Evolutionary conservation across 2,329 filamentous ascomycete genomes (phyloP).

Genomic region (Diaporthe vaccinii): DNA sequence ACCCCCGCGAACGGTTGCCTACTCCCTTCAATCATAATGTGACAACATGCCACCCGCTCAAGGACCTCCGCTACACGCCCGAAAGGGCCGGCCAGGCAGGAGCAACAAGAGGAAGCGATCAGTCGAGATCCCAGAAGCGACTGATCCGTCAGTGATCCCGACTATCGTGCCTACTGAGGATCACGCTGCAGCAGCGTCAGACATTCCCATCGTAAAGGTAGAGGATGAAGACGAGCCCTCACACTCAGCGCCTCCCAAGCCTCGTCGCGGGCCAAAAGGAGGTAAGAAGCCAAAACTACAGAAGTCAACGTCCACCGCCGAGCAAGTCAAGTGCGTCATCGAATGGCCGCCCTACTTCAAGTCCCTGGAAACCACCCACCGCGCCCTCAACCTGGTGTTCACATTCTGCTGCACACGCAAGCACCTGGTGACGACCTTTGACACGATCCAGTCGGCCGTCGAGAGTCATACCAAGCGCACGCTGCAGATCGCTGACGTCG

Average conservation of each 20-base stretch:
- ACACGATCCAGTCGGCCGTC: slow-evolving; percentile 87
- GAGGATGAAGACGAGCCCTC: slow-evolving; percentile 28
- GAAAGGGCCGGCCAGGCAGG: slow-evolving; percentile 17
- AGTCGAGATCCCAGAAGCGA: slow-evolving; percentile 36
- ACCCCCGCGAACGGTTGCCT: background rate
- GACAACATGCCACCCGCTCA: slow-evolving; percentile 31
- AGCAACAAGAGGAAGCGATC: slow-evolving; percentile 38
- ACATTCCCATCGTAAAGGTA: slow-evolving; percentile 5
- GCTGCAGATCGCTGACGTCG: slow-evolving; percentile 82
- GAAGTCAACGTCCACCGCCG: slow-evolving; percentile 37
- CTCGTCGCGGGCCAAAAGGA: slow-evolving; percentile 35
- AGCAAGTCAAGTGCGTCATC: slow-evolving; percentile 52
- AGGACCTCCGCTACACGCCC: slow-evolving; percentile 36
- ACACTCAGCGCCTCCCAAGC: slow-evolving; percentile 26
- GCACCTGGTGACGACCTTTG: slow-evolving; percentile 91
- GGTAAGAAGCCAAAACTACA: slow-evolving; percentile 40
- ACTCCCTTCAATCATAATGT: slow-evolving; percentile 14
- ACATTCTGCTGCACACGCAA: slow-evolving; percentile 96
- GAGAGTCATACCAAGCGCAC: slow-evolving; percentile 83
- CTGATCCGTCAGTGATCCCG: slow-evolving; percentile 33
- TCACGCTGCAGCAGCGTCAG: background rate
- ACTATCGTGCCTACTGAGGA: background rate
- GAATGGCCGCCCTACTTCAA: slow-evolving; percentile 84
- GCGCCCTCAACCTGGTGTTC: slow-evolving; percentile 90
- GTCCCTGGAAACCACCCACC: slow-evolving; percentile 80